Base-by-base conservation (phyloP, 148 eudicot genomes). In the Rhododendron ferrugineum region DNA sequence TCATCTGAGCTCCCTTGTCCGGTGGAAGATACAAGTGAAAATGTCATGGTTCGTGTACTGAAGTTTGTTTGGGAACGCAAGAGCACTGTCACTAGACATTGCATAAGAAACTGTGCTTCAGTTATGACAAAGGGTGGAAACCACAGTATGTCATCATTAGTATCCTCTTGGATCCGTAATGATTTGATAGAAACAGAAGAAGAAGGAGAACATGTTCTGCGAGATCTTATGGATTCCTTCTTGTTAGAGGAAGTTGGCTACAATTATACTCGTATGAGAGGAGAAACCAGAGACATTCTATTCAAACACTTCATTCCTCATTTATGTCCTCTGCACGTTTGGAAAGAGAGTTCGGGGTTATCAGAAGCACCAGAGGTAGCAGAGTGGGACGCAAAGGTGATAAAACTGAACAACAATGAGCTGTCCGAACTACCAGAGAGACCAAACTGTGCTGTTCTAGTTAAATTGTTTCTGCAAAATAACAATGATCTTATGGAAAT, bases 161-260 rank as follows among this genome's bases (percentile, higher is more conserved):
- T 56, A 13, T 37, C 16, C 18, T 10, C 18, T n/a, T 47, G 86
- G 52, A 30, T 76, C 13, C 2, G 4, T 1, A 7, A 34, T 76
- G 68, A 56, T 52, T 76, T 47, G 72, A 11, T 40, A 30, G 36
- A 34, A 28, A 74, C 80, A 70, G 70, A 42, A 50, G 50, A 34
- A 50, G 66, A 32, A 54, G 80, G 80, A 34, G 56, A 58, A 72
- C 4, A 37, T 15, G 8, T 84, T 36, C 50, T 84, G 3, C n/a
- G 62, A 36, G 86, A 76, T 6, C 86, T 84, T 75, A 56, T 23
- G 13, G 6, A 36, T 32, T 74, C 81, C 81, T 84, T 75, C 70
- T 37, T 75, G 68, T 9, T 84, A 11, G 81, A 75, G 68, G 11
- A 52, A 5, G 47, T 26, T 7, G n/a, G 50, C 5, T 28, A 23